A percentile compares a stretch with the other conserved stretches of the same genome.
These are phyloP conservation scores for Fraxinus angustifolia DNA, from an alignment of 305 asterid species.

Conservation along the genomic window DNA sequence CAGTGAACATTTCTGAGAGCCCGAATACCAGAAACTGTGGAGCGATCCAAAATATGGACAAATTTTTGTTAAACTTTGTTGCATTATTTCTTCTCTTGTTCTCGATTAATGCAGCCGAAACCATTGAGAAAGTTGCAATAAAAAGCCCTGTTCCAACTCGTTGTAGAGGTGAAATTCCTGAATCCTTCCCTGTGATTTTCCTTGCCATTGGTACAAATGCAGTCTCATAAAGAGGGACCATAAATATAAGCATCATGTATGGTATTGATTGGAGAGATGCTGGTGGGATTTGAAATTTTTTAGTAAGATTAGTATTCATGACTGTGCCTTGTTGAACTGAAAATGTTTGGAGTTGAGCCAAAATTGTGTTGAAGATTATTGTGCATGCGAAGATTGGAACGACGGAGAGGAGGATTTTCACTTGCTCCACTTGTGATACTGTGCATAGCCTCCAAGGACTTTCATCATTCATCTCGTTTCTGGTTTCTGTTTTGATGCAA, in stretches of 20 bases:
- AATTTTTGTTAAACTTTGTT: background rate
- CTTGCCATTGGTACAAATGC: slow-evolving; percentile 54
- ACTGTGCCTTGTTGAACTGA: slow-evolving; percentile 57
- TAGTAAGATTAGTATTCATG: slow-evolving; percentile 47
- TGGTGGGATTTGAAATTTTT: slow-evolving; percentile 55
- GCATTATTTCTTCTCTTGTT: slow-evolving; percentile 40
- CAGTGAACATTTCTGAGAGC: slow-evolving; percentile 66
- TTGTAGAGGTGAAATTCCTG: slow-evolving; percentile 62
- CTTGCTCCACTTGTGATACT: slow-evolving; percentile 64
- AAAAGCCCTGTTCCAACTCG: slow-evolving; percentile 64
- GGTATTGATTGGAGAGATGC: slow-evolving; percentile 77
- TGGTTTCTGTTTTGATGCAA: slow-evolving; percentile 35
- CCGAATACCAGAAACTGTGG: slow-evolving; percentile 72
- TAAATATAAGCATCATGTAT: slow-evolving; percentile 55
- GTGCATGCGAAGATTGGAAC: slow-evolving; percentile 70
- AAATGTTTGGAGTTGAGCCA: slow-evolving; percentile 77
- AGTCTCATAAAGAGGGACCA: slow-evolving; percentile 63
- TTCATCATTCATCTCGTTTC: slow-evolving; percentile 20
- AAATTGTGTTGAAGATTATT: slow-evolving; percentile 65
- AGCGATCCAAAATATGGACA: slow-evolving; percentile 69
- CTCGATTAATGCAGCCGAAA: slow-evolving; percentile 60
- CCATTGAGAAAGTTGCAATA: slow-evolving; percentile 67
- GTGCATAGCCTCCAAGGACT: slow-evolving; percentile 69
- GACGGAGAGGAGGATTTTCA: slow-evolving; percentile 51
- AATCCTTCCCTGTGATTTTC: slow-evolving; percentile 35